Evolutionary conservation across 805 yeast genomes (phyloP), one percentile per base, ranked within the genome.

Genomic region (Priceomyces fermenticarens): DNA sequence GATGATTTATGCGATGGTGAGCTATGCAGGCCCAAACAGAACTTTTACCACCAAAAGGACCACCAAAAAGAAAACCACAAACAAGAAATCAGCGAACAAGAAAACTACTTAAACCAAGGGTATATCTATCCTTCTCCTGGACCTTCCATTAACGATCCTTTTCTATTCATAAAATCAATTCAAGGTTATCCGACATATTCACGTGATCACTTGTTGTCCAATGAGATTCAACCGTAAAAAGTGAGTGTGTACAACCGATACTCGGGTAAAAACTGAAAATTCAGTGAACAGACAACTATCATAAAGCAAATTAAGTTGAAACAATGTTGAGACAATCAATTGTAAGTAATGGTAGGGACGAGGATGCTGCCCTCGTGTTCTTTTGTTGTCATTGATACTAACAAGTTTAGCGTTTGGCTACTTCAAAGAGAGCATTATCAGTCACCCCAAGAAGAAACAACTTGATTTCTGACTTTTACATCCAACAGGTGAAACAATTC

Each of bases 401-500:
- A 12, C 11, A 32, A 33, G 20, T 47, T 29, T 46, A 59, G 64
- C 63, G 64, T 53, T 62, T 58, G 32, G 49, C 64, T 50, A 52
- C 67, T 48, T 53, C 68, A 43, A 63, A 60, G 56, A 69, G 74
- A 66, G 55, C 59, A 44, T 62, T 70, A 53, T 65, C 75, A 39
- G 56, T 63, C 46, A 65, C 73, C 41, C 65, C 73, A 47, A 58
- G 63, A 57, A 66, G 70, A 62, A 53, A 52, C 53, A 78, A 90
- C 77, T 73, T 85, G 62, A 67, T 90, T 60, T 78, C 87, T 65
- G 96, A 90, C 53, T 78, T 90, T 54, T 90, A 90, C 75, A 70
- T 91, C 60, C 81, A 78, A 65, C 96, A 90, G 69, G 74, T 93
- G 69, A 87, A 83, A 73, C 80, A 81, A 47, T 90, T 87, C 81